Evolutionary conservation across 2,329 filamentous ascomycete species (phyloP), one percentile per base, ranked within the genome.

Genomic region (Verticillium albo-atrum): DNA sequence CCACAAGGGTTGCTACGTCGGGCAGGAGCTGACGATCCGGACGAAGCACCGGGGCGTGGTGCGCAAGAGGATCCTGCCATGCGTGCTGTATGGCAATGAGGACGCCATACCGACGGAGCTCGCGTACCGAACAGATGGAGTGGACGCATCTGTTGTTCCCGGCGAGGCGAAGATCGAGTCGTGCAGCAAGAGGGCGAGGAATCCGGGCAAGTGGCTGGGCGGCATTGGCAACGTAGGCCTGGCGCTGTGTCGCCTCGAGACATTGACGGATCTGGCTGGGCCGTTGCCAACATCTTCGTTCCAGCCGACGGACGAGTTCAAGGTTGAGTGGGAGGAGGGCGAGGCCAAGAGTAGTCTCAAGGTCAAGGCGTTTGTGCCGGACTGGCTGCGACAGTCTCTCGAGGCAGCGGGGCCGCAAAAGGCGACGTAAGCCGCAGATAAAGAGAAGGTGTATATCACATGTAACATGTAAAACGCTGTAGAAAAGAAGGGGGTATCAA

Each of bases 31-130:
- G 64, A 98, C 95, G 1, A 97, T 98, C 65, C 89, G 95, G 50
- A 99, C 95, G 1, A 89, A 93, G 72, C 95, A 99, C 75, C 93
- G 90, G 14, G 95, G 95, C 25, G 91, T 99, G 17, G 91, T 99
- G 47, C 83, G 95, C 62, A 97, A 97, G 80, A 84, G 95, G 55
- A 86, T 98, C 55, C 73, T 99, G 57, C 95, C 95, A 0, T 87
- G 94, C 34, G 76, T 89, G 64, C 69, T 97, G 17, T 95, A 94
- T 72, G 77, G 76, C 6, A 72, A 71, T 6, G 75, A 77, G 35
- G 73, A 75, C 27, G 59, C 59, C n/a, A 50, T 59, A n/a, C 67
- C 80, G 12, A 66, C 72, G 50, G 64, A 64, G 6, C 73, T 88
- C 34, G 73, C 75, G 54, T 88, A 88, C 68, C 68, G 75, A 2